These are phyloP conservation scores for Clavaria fumosa DNA, from an alignment of 768 basidiomycete genomes.

Conservation along the genomic window DNA sequence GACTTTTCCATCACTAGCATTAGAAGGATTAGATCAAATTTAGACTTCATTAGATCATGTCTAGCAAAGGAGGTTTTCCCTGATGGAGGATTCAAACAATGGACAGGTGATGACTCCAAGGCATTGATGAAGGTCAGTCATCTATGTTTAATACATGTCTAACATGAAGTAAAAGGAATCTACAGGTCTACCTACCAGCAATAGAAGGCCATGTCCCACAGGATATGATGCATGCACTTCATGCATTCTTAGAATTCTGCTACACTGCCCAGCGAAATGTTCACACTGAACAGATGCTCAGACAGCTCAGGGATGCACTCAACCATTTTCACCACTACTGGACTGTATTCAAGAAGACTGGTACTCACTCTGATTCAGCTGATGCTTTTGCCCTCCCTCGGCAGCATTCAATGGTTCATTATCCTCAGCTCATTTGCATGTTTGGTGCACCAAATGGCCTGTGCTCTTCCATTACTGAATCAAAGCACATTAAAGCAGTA, in stretches of 20 bases:
- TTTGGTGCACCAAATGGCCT: constrained; percentile 12
- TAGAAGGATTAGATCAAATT: too few relatives aligned
- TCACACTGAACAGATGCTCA: neutral
- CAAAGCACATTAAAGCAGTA: constrained; percentile 8
- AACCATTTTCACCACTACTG: constrained; percentile 7
- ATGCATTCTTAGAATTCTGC: neutral
- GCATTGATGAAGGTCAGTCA: too few relatives aligned
- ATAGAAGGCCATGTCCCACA: neutral
- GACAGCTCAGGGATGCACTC: neutral
- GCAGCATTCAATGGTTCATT: constrained; percentile 12
- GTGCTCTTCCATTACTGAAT: neutral
- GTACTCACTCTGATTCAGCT: constrained; percentile 6
- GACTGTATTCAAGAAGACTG: constrained; percentile 6
- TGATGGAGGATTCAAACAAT: too few relatives aligned
- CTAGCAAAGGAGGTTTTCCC: too few relatives aligned
- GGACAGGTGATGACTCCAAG: too few relatives aligned
- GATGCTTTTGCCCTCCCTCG: constrained; percentile 11
- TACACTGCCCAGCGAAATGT: neutral
- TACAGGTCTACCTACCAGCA: constrained; percentile 20
- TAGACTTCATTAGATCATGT: too few relatives aligned
- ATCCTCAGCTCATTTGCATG: constrained; percentile 7
- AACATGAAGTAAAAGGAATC: too few relatives aligned
- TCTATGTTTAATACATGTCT: too few relatives aligned
- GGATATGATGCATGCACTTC: neutral
- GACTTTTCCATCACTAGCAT: too few relatives aligned